Evolutionary conservation across 495 filamentous ascomycete species (phyloP), one percentile per base, ranked within the genome.

Genomic region (Margaritispora aquatica): DNA sequence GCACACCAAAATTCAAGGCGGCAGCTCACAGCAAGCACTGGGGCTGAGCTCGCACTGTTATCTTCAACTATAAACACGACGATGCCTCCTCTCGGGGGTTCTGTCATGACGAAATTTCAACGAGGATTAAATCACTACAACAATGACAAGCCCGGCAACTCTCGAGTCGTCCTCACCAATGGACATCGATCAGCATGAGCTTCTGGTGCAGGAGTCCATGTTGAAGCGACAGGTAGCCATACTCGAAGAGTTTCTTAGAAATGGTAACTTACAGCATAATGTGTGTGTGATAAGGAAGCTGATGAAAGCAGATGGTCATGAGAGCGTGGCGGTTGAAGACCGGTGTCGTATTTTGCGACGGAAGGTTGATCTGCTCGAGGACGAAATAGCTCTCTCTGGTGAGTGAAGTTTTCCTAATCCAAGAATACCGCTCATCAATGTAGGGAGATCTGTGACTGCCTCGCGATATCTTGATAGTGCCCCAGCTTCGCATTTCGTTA

Each of bases 281-380:
- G 5, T 34, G 29, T 5, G 5, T 34, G 29, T 13, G 29, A 13
- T 13, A 5, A 34, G 13, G n/a, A 41, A 15, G 3, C 38, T 38
- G 20, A 49, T 9, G 7, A 54, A n/a, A 20, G 13, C 44, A 54
- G 50, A 51, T 20, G 38, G 15, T 27, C 49, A 24, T 4, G 49
- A 34, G 19, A 27, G 21, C 0, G 19, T 26, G 21, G 10, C 31
- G 1, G 1, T 53, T 21, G 49, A 62, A 36, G 55, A 62, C 2
- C 26, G 60, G 31, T 57, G 54, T 50, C 60, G 38, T 26, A 34
- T 53, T n/a, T 36, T 57, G 23, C 47, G 44, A 15, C 31, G 36
- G 36, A 26, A 36, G 22, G 54, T 62, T 15, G 27, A 27, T 21
- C 38, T 22, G 21, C 5, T 62, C 15, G 55, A 62, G 21, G 38